phyloP scores from a whole-genome alignment of 1,284 basidiomycete genomes.

The Gomphus sp. region DNA sequence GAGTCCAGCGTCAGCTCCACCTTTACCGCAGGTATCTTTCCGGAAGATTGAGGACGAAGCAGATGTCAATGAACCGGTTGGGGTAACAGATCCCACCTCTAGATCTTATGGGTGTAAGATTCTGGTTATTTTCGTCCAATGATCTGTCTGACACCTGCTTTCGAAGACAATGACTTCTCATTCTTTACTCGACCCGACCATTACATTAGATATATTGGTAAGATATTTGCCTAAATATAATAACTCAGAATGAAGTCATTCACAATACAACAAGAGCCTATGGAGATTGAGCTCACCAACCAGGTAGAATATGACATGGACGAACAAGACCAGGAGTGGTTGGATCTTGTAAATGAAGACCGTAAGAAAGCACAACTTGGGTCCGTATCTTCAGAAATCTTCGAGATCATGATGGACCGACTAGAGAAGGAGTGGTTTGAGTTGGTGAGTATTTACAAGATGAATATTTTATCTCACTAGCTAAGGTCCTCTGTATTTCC shows the following conservation, averaged over 20 bases:
- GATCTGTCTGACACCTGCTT: conserved; percentile 2
- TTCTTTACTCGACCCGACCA: conserved; percentile 73
- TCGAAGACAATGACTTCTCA: conserved; percentile 69
- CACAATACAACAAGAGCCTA: conserved; percentile 55
- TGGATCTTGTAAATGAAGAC: conserved; percentile 79
- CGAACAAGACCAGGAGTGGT: conserved; percentile 98
- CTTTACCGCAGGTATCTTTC: conserved; percentile 54
- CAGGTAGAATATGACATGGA: conserved; percentile 99
- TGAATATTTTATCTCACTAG: background rate
- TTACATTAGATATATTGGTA: conserved; percentile 87
- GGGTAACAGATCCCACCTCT: conserved; percentile 43
- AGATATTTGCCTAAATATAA: conserved; percentile 15
- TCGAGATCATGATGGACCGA: conserved; percentile 96
- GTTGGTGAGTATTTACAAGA: conserved; percentile 46
- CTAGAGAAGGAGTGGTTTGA: conserved; percentile 99
- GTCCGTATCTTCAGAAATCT: conserved; percentile 74
- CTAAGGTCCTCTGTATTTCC: conserved; percentile 1
- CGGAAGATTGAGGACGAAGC: conserved; percentile 46
- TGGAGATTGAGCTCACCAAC: conserved; percentile 84
- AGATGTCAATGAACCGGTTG: conserved; percentile 41
- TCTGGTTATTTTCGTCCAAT: background rate
- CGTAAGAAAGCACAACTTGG: conserved; percentile 73
- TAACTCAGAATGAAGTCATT: background rate
- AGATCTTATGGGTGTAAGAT: conserved; percentile 52
- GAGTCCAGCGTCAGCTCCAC: conserved; percentile 13